These are phyloP conservation scores for Trichoderma breve DNA, from an alignment of 2,329 filamentous ascomycete species.

Conservation along the genomic window DNA sequence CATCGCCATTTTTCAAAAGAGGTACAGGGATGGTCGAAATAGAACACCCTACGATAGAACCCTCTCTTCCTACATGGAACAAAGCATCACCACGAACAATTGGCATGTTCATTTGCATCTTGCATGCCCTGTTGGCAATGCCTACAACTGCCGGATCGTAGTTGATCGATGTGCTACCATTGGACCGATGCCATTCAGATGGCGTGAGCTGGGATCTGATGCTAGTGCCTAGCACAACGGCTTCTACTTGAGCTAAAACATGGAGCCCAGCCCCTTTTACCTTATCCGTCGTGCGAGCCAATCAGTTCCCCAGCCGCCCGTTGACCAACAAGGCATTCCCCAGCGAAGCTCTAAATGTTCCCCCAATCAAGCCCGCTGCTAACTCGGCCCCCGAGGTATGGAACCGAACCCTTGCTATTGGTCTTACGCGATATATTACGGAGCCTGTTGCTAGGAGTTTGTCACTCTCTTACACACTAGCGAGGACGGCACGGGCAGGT, in stretches of 20 bases:
- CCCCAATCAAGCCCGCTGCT: conserved; percentile 7
- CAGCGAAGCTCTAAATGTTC: not conserved
- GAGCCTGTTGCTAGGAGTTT: not conserved
- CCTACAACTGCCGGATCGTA: not conserved
- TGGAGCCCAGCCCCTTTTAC: conserved; percentile 9
- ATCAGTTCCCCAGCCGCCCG: not conserved
- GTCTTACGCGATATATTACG: conserved; percentile 4
- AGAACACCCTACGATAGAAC: not conserved
- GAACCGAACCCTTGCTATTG: conserved; percentile 13
- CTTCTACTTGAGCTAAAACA: not conserved
- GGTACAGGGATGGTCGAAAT: not conserved
- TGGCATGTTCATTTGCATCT: not conserved
- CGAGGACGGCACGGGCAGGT: not conserved
- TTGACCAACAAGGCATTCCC: not conserved
- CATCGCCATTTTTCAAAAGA: not conserved
- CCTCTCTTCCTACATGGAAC: not conserved
- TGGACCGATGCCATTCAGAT: not conserved
- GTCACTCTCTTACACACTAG: conserved; percentile 17
- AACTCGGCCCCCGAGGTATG: conserved; percentile 12
- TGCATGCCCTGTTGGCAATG: not conserved
- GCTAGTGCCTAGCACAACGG: not conserved
- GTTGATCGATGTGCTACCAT: not conserved
- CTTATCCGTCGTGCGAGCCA: conserved; percentile 10
- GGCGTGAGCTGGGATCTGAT: not conserved
- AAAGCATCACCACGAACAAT: not conserved